phyloP scores from a whole-genome alignment of 345 rosid species.

The Nasturtium officinale region DNA sequence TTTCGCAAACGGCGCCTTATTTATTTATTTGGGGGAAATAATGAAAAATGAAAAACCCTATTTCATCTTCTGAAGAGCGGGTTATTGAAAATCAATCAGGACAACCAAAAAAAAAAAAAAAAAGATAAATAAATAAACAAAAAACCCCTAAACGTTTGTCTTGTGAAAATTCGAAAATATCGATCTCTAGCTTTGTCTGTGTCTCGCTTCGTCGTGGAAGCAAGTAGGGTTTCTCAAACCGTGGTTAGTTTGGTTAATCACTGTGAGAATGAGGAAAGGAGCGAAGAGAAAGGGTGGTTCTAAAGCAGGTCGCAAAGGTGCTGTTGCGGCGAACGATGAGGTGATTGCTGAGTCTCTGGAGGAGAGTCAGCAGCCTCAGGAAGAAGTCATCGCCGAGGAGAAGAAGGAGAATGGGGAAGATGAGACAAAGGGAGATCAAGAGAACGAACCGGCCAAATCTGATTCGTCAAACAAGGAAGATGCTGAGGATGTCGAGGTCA shows the following conservation, averaged over 20 bases:
- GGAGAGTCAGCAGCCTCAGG: conserved; percentile 32
- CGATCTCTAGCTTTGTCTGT: conserved; percentile 32
- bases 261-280: conserved; percentile 51
- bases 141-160: conserved; percentile 14
- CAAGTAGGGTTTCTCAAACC: conserved; percentile 16
- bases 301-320: conserved; percentile 38
- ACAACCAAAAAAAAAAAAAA: not conserved
- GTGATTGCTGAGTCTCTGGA: conserved; percentile 32
- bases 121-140: not conserved
- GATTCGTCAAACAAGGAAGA: conserved; percentile 15
- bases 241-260: not conserved
- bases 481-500: conserved; percentile 4
- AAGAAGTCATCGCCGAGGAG: conserved; percentile 7
- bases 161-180: conserved; percentile 40
- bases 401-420: conserved; percentile 10
- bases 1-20: conserved; percentile 22
- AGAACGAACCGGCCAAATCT: not conserved
- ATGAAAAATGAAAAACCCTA: conserved; percentile 18
- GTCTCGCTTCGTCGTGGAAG: conserved; percentile 8
- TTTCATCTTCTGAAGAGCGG: conserved; percentile 5
- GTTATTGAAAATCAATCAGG: conserved; percentile 13
- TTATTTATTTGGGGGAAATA: not conserved
- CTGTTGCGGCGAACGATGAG: conserved; percentile 32
- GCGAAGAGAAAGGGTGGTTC: conserved; percentile 49
- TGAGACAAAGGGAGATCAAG: not conserved